A percentile compares a stretch with the other conserved stretches of the same genome.
phyloP scores from a whole-genome alignment of 2,329 filamentous ascomycete species.

The Cladosporium sp. region DNA sequence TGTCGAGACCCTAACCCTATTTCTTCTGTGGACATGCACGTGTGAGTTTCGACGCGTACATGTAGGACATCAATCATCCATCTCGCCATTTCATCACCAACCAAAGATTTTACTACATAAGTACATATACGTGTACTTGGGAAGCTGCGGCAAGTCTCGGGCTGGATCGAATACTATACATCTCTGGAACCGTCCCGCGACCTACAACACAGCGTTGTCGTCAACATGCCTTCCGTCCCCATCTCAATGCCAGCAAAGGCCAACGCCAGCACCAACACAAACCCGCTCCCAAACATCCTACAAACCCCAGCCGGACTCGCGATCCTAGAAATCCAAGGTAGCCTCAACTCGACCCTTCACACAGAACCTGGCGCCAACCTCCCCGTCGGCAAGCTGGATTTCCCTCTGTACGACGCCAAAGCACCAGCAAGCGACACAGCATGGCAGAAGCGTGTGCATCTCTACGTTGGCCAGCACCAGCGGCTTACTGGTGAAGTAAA shows the following conservation, averaged over 20 bases:
- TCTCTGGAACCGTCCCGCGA: neutral
- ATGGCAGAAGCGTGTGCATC: slow-evolving; percentile 86
- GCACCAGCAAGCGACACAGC: slow-evolving; percentile 55
- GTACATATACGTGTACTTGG: neutral
- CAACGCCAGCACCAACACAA: slow-evolving; percentile 31
- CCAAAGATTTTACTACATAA: neutral
- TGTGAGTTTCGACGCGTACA: neutral
- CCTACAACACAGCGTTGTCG: neutral
- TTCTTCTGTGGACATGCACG: neutral
- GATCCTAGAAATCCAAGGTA: slow-evolving; percentile 88
- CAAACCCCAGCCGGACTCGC: slow-evolving; percentile 88
- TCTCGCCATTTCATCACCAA: neutral
- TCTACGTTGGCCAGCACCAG: slow-evolving; percentile 88
- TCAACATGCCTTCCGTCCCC: slow-evolving; percentile 8
- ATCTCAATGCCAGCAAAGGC: neutral
- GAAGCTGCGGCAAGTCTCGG: neutral
- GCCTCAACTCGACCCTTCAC: slow-evolving; percentile 69
- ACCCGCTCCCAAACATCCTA: slow-evolving; percentile 76
- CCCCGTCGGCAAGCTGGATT: slow-evolving; percentile 71
- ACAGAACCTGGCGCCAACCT: slow-evolving; percentile 36
- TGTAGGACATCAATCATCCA: neutral
- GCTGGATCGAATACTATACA: neutral
- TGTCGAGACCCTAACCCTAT: neutral
- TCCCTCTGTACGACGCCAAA: slow-evolving; percentile 69
- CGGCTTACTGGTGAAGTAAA: slow-evolving; percentile 86